Evolutionary conservation across 345 rosid species (phyloP).

Genomic region (Citrus trifoliata): DNA sequence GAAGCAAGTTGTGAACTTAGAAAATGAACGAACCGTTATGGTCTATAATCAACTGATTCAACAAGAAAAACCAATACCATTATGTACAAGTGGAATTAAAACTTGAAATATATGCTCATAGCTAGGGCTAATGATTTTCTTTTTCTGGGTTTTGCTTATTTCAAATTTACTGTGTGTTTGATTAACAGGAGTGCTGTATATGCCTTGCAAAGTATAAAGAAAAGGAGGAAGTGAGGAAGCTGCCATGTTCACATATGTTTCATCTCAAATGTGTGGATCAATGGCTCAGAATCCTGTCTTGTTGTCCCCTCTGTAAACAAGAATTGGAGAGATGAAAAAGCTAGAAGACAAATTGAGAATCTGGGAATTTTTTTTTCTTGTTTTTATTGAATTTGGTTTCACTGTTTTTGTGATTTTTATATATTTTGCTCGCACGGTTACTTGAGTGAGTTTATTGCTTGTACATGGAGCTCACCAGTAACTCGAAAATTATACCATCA

Average conservation of each 20-base stretch:
- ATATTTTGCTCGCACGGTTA: conserved; percentile 19
- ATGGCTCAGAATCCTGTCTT: conserved; percentile 91
- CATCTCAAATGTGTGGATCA: conserved; percentile 95
- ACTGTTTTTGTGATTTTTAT: conserved; percentile 16
- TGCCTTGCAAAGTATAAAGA: conserved; percentile 84
- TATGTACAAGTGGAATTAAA: too few species aligned
- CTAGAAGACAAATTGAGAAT: neutral
- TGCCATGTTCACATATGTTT: conserved; percentile 91
- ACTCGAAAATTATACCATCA: conserved; percentile 5
- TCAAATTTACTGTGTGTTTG: too few species aligned
- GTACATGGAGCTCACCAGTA: conserved; percentile 40
- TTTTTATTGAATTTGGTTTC: neutral
- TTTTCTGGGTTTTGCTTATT: too few species aligned
- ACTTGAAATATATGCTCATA: neutral
- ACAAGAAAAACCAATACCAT: too few species aligned
- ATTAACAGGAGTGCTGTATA: conserved; percentile 84
- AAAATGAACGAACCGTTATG: neutral
- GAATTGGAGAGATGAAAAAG: conserved; percentile 56
- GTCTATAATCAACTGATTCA: neutral
- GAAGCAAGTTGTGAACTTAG: neutral
- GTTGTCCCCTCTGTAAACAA: conserved; percentile 97
- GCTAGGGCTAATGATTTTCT: neutral
- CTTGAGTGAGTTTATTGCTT: conserved; percentile 41
- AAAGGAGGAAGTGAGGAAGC: conserved; percentile 77
- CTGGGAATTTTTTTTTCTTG: neutral